phyloP scores from a whole-genome alignment of 805 yeast species.

The Jamesozyma spencerorum region DNA sequence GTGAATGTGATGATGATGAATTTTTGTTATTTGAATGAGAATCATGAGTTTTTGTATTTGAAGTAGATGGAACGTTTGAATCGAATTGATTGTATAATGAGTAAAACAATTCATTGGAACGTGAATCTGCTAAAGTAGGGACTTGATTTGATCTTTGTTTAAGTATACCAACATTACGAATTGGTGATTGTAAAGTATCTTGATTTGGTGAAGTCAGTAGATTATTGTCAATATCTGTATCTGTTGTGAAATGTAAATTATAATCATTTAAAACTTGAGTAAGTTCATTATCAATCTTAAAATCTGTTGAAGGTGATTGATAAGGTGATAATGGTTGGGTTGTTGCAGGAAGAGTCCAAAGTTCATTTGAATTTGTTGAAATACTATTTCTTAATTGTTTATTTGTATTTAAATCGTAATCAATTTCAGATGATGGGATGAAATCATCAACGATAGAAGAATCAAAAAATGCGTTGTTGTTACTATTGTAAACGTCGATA shows the following conservation, averaged over 20 bases:
- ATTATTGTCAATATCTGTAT: conserved; percentile 2
- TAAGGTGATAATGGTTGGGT: no score
- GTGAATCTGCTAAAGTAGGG: neutral
- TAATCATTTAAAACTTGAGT: conserved; percentile 22
- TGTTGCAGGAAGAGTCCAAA: neutral
- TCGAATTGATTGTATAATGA: conserved; percentile 1
- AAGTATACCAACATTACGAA: neutral
- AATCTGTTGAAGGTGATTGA: no score
- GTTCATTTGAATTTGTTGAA: neutral
- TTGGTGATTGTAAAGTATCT: neutral
- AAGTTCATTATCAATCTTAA: conserved; percentile 13
- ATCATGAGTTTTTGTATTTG: neutral
- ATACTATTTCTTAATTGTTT: no score
- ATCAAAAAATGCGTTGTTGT: neutral
- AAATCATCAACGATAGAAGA: conserved; percentile 1
- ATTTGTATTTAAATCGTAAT: neutral
- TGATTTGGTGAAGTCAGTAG: conserved; percentile 6
- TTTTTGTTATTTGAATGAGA: no score
- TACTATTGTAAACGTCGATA: neutral
- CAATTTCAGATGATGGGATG: neutral
- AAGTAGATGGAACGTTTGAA: neutral
- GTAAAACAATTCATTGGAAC: neutral
- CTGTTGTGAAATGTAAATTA: conserved; percentile 16
- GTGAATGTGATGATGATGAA: no score
- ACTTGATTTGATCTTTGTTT: neutral